Base-by-base conservation (phyloP, 2,329 filamentous ascomycete genomes). In the Sporothrix dimorphospora region DNA sequence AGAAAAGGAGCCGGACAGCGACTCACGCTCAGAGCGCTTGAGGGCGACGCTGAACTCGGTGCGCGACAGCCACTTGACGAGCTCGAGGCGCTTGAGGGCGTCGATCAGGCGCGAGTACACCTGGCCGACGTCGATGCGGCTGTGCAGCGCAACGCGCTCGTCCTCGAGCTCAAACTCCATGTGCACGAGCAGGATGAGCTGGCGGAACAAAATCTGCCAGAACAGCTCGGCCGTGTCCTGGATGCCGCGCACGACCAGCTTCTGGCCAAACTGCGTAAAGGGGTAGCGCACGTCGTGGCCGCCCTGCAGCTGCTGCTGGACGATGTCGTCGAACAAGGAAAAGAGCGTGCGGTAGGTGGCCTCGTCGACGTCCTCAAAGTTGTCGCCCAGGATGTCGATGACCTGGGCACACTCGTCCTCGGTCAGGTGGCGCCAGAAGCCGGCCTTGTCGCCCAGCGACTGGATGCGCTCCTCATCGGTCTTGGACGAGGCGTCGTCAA, bases 81-180 rank as follows among this genome's bases (percentile, higher is more conserved):
- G 86, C 78, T 94, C 91, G 67, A 93, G 87, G 75, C 93, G 88
- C 75, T 87, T 88, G 21, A 99, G 85, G 71, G 91, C 87, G n/a
- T 85, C 83, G 45, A 96, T 84, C 6, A 98, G 85, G 63, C 88
- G 86, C 77, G 89, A 82, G 81, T 92, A 95, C 47, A 95, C 88
- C 1, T 84, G 82, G 67, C 91, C 89, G 72, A 96, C 91, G 38
- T 91, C 88, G 9, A 92, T 83, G 24, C 85, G 82, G 51, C 85
- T 81, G 75, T 88, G 86, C 45, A 90, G 83, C 1, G 88, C 88
- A 19, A 92, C 88, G 53, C 93, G 90, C 55, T 91, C 89, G 75
- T 90, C 88, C 72, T 94, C 92, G 70, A 93, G 88, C 78, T 96
- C 93, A 51, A 90, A 91, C 79, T 96, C 92, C 86, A 98, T 91